These are phyloP conservation scores for Ophiostoma himal-ulmi DNA, from an alignment of 2,329 filamentous ascomycete species.

Conservation along the genomic window DNA sequence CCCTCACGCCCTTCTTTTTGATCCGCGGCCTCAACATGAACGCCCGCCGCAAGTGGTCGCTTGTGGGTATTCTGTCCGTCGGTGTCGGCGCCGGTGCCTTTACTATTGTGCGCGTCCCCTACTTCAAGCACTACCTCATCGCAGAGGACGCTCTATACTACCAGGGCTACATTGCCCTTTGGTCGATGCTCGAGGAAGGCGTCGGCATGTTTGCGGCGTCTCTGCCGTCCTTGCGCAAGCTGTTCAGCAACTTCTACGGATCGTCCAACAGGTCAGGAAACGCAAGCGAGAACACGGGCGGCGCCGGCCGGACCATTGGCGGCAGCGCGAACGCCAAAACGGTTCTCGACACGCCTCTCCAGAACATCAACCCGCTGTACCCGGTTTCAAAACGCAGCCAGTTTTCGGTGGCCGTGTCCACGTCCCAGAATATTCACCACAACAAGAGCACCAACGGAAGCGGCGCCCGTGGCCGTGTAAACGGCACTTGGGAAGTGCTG, in stretches of 20 bases:
- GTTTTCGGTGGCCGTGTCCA: neutral
- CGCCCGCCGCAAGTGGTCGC: slow-evolving; percentile 19
- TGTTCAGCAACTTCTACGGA: slow-evolving; percentile 20
- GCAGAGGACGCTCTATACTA: slow-evolving; percentile 17
- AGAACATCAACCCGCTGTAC: neutral
- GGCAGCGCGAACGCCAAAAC: neutral
- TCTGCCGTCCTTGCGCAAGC: slow-evolving; percentile 21
- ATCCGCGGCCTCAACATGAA: slow-evolving; percentile 25
- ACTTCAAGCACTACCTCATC: slow-evolving; percentile 20
- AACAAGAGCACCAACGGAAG: neutral
- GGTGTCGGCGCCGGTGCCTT: slow-evolving; percentile 35
- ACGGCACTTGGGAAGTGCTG: neutral
- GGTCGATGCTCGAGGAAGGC: slow-evolving; percentile 23
- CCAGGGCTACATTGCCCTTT: slow-evolving; percentile 23
- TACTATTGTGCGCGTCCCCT: slow-evolving; percentile 33
- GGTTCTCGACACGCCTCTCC: neutral
- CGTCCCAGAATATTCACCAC: neutral
- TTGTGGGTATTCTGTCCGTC: slow-evolving; percentile 23
- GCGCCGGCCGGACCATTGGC: neutral
- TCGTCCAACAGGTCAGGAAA: slow-evolving; percentile 15
- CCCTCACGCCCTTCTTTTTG: slow-evolving; percentile 23
- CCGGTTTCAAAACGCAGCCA: neutral
- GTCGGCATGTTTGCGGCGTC: slow-evolving; percentile 21
- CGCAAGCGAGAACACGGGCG: neutral
- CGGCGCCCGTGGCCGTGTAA: neutral